Evolutionary conservation across 768 basidiomycete species (phyloP).

Genomic region (Macrolepiota fuliginosa): DNA sequence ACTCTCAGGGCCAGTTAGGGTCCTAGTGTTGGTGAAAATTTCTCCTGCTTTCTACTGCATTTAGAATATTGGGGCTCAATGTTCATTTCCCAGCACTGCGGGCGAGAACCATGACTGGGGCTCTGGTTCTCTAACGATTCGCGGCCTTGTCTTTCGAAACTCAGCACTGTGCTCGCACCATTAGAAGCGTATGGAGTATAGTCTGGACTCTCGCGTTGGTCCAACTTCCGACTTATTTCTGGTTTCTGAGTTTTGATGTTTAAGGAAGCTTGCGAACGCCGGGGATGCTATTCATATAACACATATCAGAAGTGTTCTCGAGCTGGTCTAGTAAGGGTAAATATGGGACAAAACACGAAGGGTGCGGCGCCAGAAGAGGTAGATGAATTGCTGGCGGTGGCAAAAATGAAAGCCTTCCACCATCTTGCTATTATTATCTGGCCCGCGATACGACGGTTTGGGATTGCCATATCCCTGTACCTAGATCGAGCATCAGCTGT

Average conservation of each 20-base stretch:
- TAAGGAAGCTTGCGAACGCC: not conserved
- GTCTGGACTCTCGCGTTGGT: not conserved
- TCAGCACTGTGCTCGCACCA: not conserved
- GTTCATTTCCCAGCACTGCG: too few species aligned
- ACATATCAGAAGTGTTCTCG: not conserved
- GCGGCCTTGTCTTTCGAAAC: not conserved
- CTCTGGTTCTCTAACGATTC: not conserved
- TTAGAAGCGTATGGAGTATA: not conserved
- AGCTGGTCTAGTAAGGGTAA: not conserved
- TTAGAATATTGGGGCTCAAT: too few species aligned
- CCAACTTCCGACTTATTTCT: not conserved
- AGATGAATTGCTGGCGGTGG: not conserved
- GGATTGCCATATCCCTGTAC: not conserved
- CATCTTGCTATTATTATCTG: not conserved
- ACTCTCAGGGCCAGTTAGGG: too few species aligned
- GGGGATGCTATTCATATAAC: not conserved
- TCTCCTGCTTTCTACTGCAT: too few species aligned
- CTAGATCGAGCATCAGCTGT: not conserved
- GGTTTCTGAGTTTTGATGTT: not conserved
- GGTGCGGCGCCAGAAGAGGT: not conserved
- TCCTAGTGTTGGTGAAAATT: too few species aligned
- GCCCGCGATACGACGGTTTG: not conserved
- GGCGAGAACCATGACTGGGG: not conserved
- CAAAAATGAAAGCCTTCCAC: not conserved
- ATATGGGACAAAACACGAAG: not conserved